A percentile compares a stretch with the other conserved stretches of the same genome.
These are phyloP conservation scores for Didymella segeticola DNA, from an alignment of 2,329 filamentous ascomycete genomes.

Conservation along the genomic window DNA sequence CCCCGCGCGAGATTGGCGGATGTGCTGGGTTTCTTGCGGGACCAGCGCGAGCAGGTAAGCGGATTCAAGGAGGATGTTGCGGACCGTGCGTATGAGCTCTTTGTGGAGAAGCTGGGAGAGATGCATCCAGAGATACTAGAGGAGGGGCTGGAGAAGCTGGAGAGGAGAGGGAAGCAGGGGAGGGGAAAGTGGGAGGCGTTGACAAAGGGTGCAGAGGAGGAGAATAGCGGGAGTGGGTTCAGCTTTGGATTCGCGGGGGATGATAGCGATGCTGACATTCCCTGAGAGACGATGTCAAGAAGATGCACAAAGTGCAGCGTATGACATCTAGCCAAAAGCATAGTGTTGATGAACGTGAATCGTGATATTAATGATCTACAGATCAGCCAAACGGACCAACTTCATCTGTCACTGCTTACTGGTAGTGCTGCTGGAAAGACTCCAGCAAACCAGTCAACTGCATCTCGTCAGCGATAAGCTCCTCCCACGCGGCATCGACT, in stretches of 20 bases:
- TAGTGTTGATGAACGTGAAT: not conserved
- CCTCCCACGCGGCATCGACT: not conserved
- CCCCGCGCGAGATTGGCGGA: conserved; percentile 75
- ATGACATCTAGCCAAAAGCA: not conserved
- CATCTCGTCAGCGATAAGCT: not conserved
- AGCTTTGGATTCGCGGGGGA: conserved; percentile 68
- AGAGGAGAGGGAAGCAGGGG: conserved; percentile 70
- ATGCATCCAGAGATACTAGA: conserved; percentile 69
- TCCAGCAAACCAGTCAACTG: conserved; percentile 1
- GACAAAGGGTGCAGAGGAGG: conserved; percentile 62
- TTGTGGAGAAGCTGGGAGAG: conserved; percentile 71
- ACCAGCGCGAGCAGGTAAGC: conserved; percentile 85
- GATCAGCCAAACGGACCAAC: not conserved
- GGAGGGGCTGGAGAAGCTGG: conserved; percentile 68
- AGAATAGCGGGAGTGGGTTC: conserved; percentile 65
- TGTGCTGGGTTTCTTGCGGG: conserved; percentile 79
- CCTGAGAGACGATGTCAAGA: conserved; percentile 21
- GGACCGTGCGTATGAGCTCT: conserved; percentile 74
- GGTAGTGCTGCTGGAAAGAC: not conserved
- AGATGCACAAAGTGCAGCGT: too few species aligned
- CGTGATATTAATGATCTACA: conserved; percentile 7
- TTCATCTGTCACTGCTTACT: not conserved
- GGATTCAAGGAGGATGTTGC: conserved; percentile 77
- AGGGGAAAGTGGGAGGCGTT: conserved; percentile 82
- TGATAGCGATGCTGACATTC: conserved; percentile 53